These are phyloP conservation scores for Omphalea diandra DNA, from an alignment of 441 rosid species.

Conservation along the genomic window DNA sequence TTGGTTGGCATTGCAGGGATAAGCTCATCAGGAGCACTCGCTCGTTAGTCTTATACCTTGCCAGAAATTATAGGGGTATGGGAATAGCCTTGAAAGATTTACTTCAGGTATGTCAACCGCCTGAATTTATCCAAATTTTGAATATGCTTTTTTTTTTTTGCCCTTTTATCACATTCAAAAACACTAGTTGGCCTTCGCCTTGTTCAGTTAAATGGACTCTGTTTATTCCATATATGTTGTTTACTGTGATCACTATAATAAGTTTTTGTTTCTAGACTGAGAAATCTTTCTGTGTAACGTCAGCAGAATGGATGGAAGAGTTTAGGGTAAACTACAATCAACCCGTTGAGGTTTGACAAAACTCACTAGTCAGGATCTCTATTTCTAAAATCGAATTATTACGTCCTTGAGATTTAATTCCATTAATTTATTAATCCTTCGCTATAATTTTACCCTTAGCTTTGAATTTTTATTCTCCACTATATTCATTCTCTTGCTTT, in stretches of 20 bases:
- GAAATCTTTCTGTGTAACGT: not conserved
- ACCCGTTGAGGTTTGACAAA: no score
- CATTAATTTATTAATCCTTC: no score
- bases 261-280: not conserved
- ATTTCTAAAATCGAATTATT: no score
- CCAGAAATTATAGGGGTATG: constrained; percentile 72
- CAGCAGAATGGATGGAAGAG: no score
- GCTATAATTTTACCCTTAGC: no score
- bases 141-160: not conserved
- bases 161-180: not conserved
- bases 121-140: constrained; percentile 1
- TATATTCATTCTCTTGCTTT: no score
- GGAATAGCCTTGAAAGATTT: constrained; percentile 68
- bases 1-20: constrained; percentile 80
- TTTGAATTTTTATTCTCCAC: no score
- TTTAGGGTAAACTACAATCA: no score
- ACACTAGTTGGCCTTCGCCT: not conserved
- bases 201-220: not conserved
- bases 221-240: not conserved
- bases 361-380: no score
- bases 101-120: constrained; percentile 52
- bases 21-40: constrained; percentile 64
- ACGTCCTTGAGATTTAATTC: no score
- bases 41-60: constrained; percentile 62
- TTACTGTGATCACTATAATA: not conserved